Evolutionary conservation across 495 filamentous ascomycete genomes (phyloP).

Genomic region (Penicillium diatomitis): DNA sequence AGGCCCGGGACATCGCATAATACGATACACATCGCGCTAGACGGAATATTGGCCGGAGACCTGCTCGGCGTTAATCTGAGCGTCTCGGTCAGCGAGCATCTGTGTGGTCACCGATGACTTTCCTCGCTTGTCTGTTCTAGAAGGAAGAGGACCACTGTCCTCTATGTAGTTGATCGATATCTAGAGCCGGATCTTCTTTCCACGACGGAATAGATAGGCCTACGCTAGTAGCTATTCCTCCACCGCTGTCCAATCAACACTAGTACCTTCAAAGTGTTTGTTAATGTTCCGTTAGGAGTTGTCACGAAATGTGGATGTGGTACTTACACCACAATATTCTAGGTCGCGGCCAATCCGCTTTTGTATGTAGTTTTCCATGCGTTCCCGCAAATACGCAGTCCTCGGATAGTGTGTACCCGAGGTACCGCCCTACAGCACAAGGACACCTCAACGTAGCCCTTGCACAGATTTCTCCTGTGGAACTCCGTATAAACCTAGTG

Average conservation of each 20-base stretch:
- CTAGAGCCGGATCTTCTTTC: slow-evolving; percentile 4
- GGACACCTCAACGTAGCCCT: too few relatives aligned
- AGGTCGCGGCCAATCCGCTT: too few relatives aligned
- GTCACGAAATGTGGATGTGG: too few relatives aligned
- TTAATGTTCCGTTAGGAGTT: slow-evolving; percentile 2
- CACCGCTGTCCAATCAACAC: slow-evolving; percentile 2
- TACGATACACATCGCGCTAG: slow-evolving; percentile 11
- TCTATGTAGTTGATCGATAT: slow-evolving; percentile 13
- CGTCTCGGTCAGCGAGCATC: slow-evolving; percentile 10
- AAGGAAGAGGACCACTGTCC: slow-evolving; percentile 1
- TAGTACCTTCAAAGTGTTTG: slow-evolving; percentile 5
- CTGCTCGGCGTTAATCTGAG: slow-evolving; percentile 12
- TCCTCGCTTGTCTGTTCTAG: slow-evolving; percentile 10
- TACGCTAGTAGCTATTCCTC: slow-evolving; percentile 6
- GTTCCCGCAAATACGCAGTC: too few relatives aligned
- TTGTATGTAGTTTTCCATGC: too few relatives aligned
- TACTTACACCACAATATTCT: too few relatives aligned
- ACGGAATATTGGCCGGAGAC: slow-evolving; percentile 3
- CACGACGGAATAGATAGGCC: slow-evolving; percentile 2
- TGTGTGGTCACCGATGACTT: slow-evolving; percentile 5
- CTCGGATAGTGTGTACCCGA: too few relatives aligned
- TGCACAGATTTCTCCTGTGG: too few relatives aligned
- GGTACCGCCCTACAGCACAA: too few relatives aligned
- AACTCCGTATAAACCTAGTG: too few relatives aligned
- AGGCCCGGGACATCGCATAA: slow-evolving; percentile 12